These are phyloP conservation scores for Talaromyces atroroseus DNA, from an alignment of 2,329 filamentous ascomycete species.

Conservation along the genomic window DNA sequence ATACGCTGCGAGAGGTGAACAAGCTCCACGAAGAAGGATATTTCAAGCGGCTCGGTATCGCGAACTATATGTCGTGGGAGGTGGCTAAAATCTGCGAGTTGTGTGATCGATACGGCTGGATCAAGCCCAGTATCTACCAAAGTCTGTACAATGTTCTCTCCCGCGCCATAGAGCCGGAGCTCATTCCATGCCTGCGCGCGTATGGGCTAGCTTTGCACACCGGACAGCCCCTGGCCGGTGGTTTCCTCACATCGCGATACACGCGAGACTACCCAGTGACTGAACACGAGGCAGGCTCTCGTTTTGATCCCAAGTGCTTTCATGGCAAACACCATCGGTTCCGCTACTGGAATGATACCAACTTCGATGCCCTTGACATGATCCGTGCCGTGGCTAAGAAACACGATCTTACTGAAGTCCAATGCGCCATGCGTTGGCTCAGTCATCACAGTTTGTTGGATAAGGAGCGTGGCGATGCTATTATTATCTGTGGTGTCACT, in stretches of 20 bases:
- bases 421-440: slow-evolving; percentile 44
- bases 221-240: slow-evolving; percentile 43
- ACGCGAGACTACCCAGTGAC: slow-evolving; percentile 20
- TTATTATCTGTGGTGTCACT: slow-evolving; percentile 37
- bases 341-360: slow-evolving; percentile 39
- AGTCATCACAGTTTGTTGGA: slow-evolving; percentile 38
- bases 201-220: slow-evolving; percentile 40
- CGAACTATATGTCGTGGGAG: slow-evolving; percentile 45
- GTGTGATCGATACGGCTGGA: slow-evolving; percentile 38
- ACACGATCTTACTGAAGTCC: slow-evolving; percentile 38
- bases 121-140: slow-evolving; percentile 44
- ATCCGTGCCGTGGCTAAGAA: slow-evolving; percentile 33
- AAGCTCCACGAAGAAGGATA: slow-evolving; percentile 41
- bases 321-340: slow-evolving; percentile 33
- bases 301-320: slow-evolving; percentile 36
- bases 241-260: slow-evolving; percentile 41
- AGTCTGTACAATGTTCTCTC: slow-evolving; percentile 40
- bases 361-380: slow-evolving; percentile 41
- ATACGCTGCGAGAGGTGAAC: slow-evolving; percentile 45
- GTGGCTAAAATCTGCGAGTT: slow-evolving; percentile 46
- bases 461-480: slow-evolving; percentile 29
- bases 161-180: slow-evolving; percentile 36
- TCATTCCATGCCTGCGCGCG: slow-evolving; percentile 39
- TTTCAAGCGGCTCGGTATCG: slow-evolving; percentile 43
- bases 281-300: slow-evolving; percentile 28